Conservation (phyloP, 805 yeast genomes). For the Wickerhamomyces pijperi region DNA sequence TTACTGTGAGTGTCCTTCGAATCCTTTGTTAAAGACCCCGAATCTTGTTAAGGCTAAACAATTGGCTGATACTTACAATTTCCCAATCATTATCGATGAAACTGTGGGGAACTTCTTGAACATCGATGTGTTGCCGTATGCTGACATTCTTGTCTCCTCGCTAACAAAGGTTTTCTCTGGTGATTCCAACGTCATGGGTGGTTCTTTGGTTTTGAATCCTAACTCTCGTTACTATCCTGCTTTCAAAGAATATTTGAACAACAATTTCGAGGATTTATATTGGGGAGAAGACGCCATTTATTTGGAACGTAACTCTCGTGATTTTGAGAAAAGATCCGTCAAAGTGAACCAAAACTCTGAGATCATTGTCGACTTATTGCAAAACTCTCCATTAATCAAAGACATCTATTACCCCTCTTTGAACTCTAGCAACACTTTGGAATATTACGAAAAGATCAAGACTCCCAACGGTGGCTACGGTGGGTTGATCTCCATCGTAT, state of each 20-base stretch:
- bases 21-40: constrained; percentile 85
- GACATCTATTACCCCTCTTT: constrained; percentile 64
- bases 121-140: constrained; percentile 66
- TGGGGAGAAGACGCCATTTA: constrained; percentile 95
- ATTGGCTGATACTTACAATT: constrained; percentile 58
- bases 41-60: constrained; percentile 53
- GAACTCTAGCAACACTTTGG: constrained; percentile 28
- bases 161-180: constrained; percentile 90
- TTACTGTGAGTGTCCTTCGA: constrained; percentile 90
- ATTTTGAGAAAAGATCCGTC: constrained; percentile 54
- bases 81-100: constrained; percentile 83
- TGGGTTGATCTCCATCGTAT: constrained; percentile 68
- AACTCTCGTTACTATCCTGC: constrained; percentile 34
- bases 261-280: constrained; percentile 57
- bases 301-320: constrained; percentile 87
- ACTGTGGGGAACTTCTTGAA: constrained; percentile 89
- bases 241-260: constrained; percentile 39
- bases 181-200: constrained; percentile 93
- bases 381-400: constrained; percentile 37
- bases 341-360: constrained; percentile 44
- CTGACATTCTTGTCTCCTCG: constrained; percentile 82
- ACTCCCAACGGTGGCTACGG: constrained; percentile 80
- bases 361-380: constrained; percentile 42
- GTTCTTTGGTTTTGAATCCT: constrained; percentile 74
- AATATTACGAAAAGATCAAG: constrained; percentile 61